phyloP scores from a whole-genome alignment of 305 asterid genomes.

The Rubia peregrina region DNA sequence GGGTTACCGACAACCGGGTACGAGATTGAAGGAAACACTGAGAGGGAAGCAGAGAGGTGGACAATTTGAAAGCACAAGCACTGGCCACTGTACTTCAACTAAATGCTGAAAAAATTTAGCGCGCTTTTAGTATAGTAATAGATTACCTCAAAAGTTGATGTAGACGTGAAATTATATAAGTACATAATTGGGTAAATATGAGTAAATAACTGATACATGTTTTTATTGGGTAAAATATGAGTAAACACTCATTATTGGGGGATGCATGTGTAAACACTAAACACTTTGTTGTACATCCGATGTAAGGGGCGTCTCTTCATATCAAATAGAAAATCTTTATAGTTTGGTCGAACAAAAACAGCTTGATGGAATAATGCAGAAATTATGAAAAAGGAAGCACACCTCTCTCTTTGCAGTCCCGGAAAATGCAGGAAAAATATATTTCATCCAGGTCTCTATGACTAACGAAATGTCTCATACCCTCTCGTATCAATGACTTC shows the following conservation, averaged over 20 bases:
- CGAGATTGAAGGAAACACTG: no score
- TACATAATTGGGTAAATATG: neutral
- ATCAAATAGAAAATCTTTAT: neutral
- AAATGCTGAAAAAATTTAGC: no score
- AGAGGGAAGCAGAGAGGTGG: no score
- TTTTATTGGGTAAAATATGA: neutral
- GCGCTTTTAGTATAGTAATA: no score
- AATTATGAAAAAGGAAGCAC: neutral
- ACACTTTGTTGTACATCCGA: neutral
- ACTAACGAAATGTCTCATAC: slow-evolving; percentile 52
- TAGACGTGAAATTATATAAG: neutral
- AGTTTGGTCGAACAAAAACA: slow-evolving; percentile 4
- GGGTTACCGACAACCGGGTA: no score
- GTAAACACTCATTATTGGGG: neutral
- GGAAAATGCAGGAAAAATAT: neutral
- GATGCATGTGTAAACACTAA: neutral
- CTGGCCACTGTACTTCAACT: no score
- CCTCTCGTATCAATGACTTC: slow-evolving; percentile 73
- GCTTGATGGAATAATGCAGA: slow-evolving; percentile 3
- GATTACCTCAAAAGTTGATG: no score
- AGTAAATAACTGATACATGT: neutral
- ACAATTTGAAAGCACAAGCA: no score
- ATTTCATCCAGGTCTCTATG: neutral
- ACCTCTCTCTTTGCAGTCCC: neutral
- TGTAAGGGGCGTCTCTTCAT: neutral